Evolutionary conservation across 805 yeast species (phyloP), one percentile per base, ranked within the genome.

Genomic region (Yarrowia keelungensis): DNA sequence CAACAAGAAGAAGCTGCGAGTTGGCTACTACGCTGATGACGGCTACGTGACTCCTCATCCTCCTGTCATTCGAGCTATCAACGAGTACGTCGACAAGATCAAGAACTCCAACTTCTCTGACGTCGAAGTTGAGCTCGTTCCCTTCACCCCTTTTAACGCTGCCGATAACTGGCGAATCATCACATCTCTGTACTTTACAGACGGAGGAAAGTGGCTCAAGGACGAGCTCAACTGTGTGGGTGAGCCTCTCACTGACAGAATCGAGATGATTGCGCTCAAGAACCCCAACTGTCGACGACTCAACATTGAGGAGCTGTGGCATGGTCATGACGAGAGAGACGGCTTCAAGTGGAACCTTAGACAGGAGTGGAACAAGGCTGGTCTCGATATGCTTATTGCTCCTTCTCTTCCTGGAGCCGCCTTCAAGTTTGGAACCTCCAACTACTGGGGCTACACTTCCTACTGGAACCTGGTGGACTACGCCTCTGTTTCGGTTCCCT

Each of bases 361-460:
- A 76, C 84, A 84, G 70, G 84, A 84, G 71, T 89, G 88, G 75
- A 79, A 82, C 58, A 82, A 84, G 56, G 83, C 79, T 74, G 81
- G 89, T 75, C 70, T 89, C 59, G 93, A 90, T 74, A 85, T 87
- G 74, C 82, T 90, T 70, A 77, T 90, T 54, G 84, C 66, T 15
- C 66, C 66, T 16, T 7, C 53, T 35, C 89, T 87, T 77, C 85
- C 84, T 69, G 88, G 89, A 71, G 87, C 87, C 64, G 91, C 95
- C n/a, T 91, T 92, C 53, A 83, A 82, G 67, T 85, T 89, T 26
- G 85, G 84, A 59, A 81, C 83, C 65, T 83, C 89, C 8, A 85
- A 84, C 76, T 89, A 89, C 78, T 90, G 95, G 93, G 89, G 93
- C 3, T 90, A 90, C 81, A 89, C 94, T 7, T 79, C 92, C 2